These are phyloP conservation scores for Hura crepitans DNA, from an alignment of 441 rosid species.

Conservation along the genomic window DNA sequence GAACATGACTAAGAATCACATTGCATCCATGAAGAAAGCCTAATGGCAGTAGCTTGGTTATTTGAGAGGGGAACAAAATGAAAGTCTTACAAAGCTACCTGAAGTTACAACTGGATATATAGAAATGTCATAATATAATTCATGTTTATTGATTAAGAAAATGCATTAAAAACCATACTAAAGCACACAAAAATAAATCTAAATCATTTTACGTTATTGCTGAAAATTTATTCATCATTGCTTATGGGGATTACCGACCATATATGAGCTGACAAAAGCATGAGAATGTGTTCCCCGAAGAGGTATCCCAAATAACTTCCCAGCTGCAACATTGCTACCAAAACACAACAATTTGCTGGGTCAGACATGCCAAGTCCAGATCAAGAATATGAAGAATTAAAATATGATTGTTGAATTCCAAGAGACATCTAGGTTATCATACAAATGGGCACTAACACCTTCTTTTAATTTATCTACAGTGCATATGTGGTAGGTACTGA, in stretches of 20 bases:
- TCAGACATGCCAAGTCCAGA: constrained; percentile 10
- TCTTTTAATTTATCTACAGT: neutral
- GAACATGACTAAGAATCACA: neutral
- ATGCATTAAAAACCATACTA: constrained; percentile 5
- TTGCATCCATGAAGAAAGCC: neutral
- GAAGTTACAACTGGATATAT: neutral
- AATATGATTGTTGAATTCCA: neutral
- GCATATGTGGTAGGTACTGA: too few relatives aligned
- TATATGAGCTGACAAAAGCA: constrained; percentile 94
- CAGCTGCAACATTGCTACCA: constrained; percentile 91
- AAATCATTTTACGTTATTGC: neutral
- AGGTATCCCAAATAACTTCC: constrained; percentile 79
- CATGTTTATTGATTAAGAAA: neutral
- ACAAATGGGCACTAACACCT: neutral
- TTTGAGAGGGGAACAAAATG: neutral
- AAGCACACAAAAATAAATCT: neutral
- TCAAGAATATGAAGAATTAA: neutral
- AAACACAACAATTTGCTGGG: constrained; percentile 18
- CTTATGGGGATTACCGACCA: constrained; percentile 44
- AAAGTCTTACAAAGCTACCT: neutral
- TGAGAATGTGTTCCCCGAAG: constrained; percentile 94
- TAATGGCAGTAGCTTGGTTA: neutral
- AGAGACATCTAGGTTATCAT: constrained; percentile 8
- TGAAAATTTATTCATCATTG: neutral
- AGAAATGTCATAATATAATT: neutral